Evolutionary conservation across 345 rosid species (phyloP), one percentile per base, ranked within the genome.

Genomic region (Brassica incana): DNA sequence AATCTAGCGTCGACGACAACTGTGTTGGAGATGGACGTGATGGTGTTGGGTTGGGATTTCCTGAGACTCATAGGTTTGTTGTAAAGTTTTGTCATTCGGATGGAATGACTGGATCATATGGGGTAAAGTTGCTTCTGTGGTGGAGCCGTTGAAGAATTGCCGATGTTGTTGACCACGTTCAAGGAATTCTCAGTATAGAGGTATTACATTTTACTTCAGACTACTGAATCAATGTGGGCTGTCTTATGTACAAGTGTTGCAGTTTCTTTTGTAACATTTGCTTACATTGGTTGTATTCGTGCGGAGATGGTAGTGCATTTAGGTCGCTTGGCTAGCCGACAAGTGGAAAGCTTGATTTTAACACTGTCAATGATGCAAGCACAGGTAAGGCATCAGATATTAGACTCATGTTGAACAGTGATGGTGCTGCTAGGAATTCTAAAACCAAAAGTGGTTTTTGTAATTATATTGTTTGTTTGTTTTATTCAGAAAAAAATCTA

Each of bases 221-320:
- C 4, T 32, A 32, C 33, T 32, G 33, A 32, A 32, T 32, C 33
- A 3, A 32, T 32, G 7, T 36, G 9, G 40, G 40, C 8, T 36
- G 40, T 36, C 40, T 36, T 1, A 36, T 36, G 40, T 36, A 6
- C 40, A 45, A 45, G 16, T 50, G 64, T 63, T 48, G 33, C 8
- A 11, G 14, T 72, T 67, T 67, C 35, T n/a, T 59, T 48, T 60
- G 2, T 52, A 29, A 69, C 5, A 16, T 81, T 59, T 65, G 33
- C 69, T 59, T 30, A 77, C 70, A 67, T 33, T 18, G 32, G 67
- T 81, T 65, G 40, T 61, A 9, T 54, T 64, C 38, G 6, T 83
- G 84, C 94, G 92, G 98, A 91, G 84, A 36, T 79, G 95, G 87
- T 79, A 90, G 94, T 83, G 97, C 92, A 72, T 88, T 88, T 77